These are phyloP conservation scores for Alternaria sp. DNA, from an alignment of 2,329 filamentous ascomycete genomes.

Conservation along the genomic window DNA sequence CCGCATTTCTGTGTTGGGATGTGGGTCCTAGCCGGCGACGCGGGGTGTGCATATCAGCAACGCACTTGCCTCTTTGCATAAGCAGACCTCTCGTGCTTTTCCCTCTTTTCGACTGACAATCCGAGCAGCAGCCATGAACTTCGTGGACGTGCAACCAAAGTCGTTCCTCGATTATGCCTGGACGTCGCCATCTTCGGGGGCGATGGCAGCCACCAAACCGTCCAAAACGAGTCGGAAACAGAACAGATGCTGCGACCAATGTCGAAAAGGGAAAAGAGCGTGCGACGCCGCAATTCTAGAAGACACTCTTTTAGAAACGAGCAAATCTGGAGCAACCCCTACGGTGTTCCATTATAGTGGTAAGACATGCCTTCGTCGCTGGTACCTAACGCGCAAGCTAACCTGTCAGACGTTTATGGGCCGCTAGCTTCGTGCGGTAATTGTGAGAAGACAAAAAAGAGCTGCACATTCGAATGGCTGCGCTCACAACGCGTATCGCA, in stretches of 20 bases:
- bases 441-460: conserved; percentile 53
- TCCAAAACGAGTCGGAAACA: conserved; percentile 49
- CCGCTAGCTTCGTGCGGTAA: conserved; percentile 49
- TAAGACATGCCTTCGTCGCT: conserved; percentile 19
- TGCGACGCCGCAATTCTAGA: conserved; percentile 52
- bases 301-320: conserved; percentile 39
- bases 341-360: conserved; percentile 46
- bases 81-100: conserved; percentile 26
- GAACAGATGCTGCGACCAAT: conserved; percentile 56
- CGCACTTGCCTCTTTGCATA: conserved; percentile 17
- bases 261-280: conserved; percentile 54
- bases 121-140: conserved; percentile 42
- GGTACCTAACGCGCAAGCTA: conserved; percentile 14
- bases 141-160: conserved; percentile 45
- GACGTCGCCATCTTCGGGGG: conserved; percentile 39
- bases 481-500: conserved; percentile 43
- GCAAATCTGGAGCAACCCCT: conserved; percentile 26
- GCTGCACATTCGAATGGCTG: conserved; percentile 55
- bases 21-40: conserved; percentile 27
- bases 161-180: conserved; percentile 47
- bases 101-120: conserved; percentile 36
- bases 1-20: conserved; percentile 33
- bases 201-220: conserved; percentile 27
- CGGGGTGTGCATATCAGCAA: conserved; percentile 41
- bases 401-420: conserved; percentile 43